These are phyloP conservation scores for Epichloe gansuensis DNA, from an alignment of 2,329 filamentous ascomycete species.

Conservation along the genomic window DNA sequence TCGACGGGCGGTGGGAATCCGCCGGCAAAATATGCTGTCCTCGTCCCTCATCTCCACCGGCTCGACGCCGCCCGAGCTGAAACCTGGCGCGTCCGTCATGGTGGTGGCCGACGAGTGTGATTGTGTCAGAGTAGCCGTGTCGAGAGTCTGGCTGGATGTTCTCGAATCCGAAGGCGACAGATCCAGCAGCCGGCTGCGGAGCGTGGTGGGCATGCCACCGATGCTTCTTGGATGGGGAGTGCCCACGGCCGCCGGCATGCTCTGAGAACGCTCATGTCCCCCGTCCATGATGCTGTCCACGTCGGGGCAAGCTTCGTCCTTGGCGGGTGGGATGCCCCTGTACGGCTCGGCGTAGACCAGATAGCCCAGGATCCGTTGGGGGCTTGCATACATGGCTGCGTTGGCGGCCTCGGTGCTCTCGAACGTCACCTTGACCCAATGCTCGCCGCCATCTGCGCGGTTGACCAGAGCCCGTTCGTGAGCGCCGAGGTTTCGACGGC, in stretches of 20 bases:
- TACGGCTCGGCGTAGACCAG: constrained; percentile 61
- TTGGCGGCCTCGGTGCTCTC: constrained; percentile 61
- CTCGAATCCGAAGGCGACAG: constrained; percentile 32
- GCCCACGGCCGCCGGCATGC: constrained; percentile 19
- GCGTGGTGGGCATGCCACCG: constrained; percentile 22
- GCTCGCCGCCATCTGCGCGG: constrained; percentile 66
- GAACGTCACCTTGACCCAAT: constrained; percentile 86
- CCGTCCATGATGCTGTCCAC: constrained; percentile 25
- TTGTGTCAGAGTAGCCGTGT: constrained; percentile 39
- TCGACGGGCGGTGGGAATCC: constrained; percentile 54
- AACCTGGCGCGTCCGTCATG: constrained; percentile 21
- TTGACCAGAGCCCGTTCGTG: constrained; percentile 71
- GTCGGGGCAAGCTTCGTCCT: constrained; percentile 51
- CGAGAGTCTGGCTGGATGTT: constrained; percentile 42
- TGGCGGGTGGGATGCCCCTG: constrained; percentile 47
- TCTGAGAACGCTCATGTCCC: constrained; percentile 22
- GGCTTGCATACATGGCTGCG: constrained; percentile 54
- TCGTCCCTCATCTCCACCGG: constrained; percentile 18
- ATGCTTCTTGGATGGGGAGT: constrained; percentile 16
- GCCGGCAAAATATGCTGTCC: constrained; percentile 39
- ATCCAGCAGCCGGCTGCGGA: constrained; percentile 25
- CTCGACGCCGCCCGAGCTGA: constrained; percentile 12
- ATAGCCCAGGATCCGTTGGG: constrained; percentile 58
- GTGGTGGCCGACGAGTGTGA: constrained; percentile 32
- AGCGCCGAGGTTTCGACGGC: constrained; percentile 49